These are phyloP conservation scores for Plenodomus lindquistii DNA, from an alignment of 2,329 filamentous ascomycete genomes.

Conservation along the genomic window DNA sequence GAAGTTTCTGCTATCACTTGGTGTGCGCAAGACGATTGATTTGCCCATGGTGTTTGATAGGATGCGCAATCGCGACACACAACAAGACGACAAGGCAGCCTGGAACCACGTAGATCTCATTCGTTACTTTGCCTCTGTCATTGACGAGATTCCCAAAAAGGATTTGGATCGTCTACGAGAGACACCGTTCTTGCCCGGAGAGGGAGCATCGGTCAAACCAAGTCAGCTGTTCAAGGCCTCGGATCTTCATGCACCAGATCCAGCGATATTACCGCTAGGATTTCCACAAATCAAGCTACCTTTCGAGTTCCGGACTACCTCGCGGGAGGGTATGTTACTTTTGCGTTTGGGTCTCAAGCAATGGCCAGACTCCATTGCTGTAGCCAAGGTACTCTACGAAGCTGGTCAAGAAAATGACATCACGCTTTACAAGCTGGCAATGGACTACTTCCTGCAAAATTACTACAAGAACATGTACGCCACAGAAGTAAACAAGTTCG, in stretches of 20 bases:
- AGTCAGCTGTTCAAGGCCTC: conserved; percentile 42
- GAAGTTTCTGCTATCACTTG: conserved; percentile 80
- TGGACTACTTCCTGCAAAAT: conserved; percentile 82
- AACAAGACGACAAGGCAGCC: conserved; percentile 57
- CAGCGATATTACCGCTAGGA: conserved; percentile 35
- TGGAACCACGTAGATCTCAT: conserved; percentile 96
- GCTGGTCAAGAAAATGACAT: conserved; percentile 56
- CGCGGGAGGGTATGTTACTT: conserved; percentile 73
- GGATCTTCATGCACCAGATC: conserved; percentile 43
- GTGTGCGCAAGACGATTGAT: conserved; percentile 94
- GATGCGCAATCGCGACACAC: conserved; percentile 66
- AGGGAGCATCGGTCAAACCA: conserved; percentile 42
- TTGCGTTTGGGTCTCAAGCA: conserved; percentile 71
- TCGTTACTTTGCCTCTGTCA: conserved; percentile 89
- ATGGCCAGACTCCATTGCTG: conserved; percentile 71
- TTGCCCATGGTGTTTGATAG: conserved; percentile 90
- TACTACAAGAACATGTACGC: conserved; percentile 78
- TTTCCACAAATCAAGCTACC: conserved; percentile 66
- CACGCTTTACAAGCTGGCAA: conserved; percentile 66
- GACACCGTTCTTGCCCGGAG: conserved; percentile 78
- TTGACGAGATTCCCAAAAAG: conserved; percentile 79
- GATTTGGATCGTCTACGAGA: conserved; percentile 79
- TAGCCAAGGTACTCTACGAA: conserved; percentile 77
- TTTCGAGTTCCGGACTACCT: conserved; percentile 65
- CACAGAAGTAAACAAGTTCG: conserved; percentile 58